phyloP scores from a whole-genome alignment of 495 filamentous ascomycete genomes.

The Xylaria grammica region DNA sequence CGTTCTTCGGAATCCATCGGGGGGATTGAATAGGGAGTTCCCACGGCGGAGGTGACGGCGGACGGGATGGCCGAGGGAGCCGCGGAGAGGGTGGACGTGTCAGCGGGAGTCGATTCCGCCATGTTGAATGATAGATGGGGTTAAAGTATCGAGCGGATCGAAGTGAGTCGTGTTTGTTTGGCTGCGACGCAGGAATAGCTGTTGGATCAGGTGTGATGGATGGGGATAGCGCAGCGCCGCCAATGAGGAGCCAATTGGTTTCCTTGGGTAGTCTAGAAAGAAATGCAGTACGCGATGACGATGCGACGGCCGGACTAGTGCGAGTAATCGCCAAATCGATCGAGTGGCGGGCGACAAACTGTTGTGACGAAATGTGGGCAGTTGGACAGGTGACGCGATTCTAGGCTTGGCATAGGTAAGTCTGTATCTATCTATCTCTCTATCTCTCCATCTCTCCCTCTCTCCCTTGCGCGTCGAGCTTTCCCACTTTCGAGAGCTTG shows the following conservation, averaged over 20 bases:
- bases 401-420: background rate
- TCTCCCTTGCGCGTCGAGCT: too few species aligned
- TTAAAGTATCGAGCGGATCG: background rate
- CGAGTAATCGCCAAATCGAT: background rate
- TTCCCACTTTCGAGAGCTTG: too few species aligned
- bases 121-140: slow-evolving; percentile 24
- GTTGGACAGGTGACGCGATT: slow-evolving; percentile 11
- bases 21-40: slow-evolving; percentile 35
- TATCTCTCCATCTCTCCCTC: too few species aligned
- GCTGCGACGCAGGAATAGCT: background rate
- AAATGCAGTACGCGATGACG: background rate
- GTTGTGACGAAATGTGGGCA: slow-evolving; percentile 9
- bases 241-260: slow-evolving; percentile 13
- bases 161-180: background rate
- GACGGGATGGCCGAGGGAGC: slow-evolving; percentile 34
- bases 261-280: background rate
- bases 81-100: slow-evolving; percentile 31
- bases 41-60: slow-evolving; percentile 29
- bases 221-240: background rate
- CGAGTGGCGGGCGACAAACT: slow-evolving; percentile 3
- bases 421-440: background rate
- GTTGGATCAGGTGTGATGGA: background rate
- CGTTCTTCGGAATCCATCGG: slow-evolving; percentile 49
- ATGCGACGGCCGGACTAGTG: background rate
- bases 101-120: slow-evolving; percentile 36